Conservation (phyloP, 768 basidiomycete species). For the Leucogyrophana mollusca region DNA sequence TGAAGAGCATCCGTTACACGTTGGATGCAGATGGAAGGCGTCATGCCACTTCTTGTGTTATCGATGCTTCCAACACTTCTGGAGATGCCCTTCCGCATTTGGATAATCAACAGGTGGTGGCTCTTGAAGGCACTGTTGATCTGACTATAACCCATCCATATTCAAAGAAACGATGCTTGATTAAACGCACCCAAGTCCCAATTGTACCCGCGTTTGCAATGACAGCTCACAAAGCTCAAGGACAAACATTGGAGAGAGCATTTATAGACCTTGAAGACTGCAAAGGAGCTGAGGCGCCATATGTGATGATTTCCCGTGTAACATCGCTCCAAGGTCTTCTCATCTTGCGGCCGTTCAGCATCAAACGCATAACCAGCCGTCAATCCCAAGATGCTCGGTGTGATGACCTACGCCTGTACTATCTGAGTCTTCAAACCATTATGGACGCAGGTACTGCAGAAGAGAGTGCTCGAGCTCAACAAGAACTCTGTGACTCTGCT, state of each 20-base stretch:
- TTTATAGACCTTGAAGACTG: slow-evolving; percentile 30
- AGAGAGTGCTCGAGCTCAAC: too few species aligned
- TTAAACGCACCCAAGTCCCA: slow-evolving; percentile 33
- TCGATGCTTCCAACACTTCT: slow-evolving; percentile 12
- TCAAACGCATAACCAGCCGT: slow-evolving; percentile 7
- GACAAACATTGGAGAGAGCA: slow-evolving; percentile 27
- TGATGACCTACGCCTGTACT: neutral
- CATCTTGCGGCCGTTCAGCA: slow-evolving; percentile 26
- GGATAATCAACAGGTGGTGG: slow-evolving; percentile 11
- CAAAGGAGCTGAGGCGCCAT: slow-evolving; percentile 32
- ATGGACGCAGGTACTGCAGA: too few species aligned
- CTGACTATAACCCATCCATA: slow-evolving; percentile 22
- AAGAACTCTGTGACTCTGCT: too few species aligned
- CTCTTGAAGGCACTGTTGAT: slow-evolving; percentile 19
- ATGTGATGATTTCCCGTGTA: slow-evolving; percentile 41
- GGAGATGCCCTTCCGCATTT: slow-evolving; percentile 15
- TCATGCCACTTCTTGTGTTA: slow-evolving; percentile 20
- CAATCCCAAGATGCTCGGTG: neutral
- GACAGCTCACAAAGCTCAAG: slow-evolving; percentile 41
- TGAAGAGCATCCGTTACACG: slow-evolving; percentile 23
- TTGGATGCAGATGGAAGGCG: slow-evolving; percentile 16
- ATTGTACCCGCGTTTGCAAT: slow-evolving; percentile 37
- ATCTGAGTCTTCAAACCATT: neutral
- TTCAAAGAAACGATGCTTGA: slow-evolving; percentile 10
- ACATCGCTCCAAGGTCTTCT: slow-evolving; percentile 27